phyloP scores from a whole-genome alignment of 768 basidiomycete genomes.

The Psilocybe azurescens region DNA sequence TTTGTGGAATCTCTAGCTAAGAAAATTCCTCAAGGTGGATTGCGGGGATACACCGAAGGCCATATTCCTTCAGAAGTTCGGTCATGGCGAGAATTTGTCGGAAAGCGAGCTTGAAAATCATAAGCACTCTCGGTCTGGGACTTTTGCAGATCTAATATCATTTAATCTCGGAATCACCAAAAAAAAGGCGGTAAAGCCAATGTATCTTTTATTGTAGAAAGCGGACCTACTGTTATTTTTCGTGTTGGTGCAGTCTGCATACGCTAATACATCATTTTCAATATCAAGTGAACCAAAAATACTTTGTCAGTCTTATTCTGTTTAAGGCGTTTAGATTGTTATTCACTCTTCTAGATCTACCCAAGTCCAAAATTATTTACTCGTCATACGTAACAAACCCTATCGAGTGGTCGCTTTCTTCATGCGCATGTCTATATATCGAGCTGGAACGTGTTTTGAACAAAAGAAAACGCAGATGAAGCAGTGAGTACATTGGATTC shows the following conservation, averaged over 20 bases:
- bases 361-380: no score
- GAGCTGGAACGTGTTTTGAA: no score
- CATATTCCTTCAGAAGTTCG: slow-evolving; percentile 89
- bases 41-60: slow-evolving; percentile 84
- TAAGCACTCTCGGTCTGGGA: background rate
- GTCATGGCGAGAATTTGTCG: slow-evolving; percentile 92
- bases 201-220: slow-evolving; percentile 22
- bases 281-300: background rate
- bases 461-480: no score
- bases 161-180: slow-evolving; percentile 16
- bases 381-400: no score
- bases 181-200: slow-evolving; percentile 10
- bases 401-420: no score
- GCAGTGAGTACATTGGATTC: background rate
- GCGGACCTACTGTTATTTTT: background rate
- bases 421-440: no score
- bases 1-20: slow-evolving; percentile 89
- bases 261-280: background rate
- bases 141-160: slow-evolving; percentile 9
- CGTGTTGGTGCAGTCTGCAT: background rate
- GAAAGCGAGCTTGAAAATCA: slow-evolving; percentile 59
- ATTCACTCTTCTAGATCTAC: no score
- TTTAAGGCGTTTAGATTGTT: background rate
- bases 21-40: slow-evolving; percentile 82
- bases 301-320: no score